phyloP scores from a whole-genome alignment of 345 rosid genomes.

The Populus pruinosa region DNA sequence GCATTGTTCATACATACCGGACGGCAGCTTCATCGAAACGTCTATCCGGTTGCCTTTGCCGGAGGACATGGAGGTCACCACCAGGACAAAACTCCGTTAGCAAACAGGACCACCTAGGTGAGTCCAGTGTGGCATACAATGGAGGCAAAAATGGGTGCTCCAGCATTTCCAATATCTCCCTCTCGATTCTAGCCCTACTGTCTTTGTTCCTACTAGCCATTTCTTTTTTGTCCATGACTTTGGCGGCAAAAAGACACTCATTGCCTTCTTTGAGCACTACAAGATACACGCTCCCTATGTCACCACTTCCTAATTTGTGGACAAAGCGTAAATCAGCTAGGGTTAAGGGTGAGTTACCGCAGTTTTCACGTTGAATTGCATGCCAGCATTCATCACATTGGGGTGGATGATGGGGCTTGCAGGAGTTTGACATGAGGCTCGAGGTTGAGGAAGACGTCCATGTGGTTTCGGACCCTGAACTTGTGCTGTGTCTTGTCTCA shows the following conservation, averaged over 20 bases:
- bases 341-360: slow-evolving; percentile 30
- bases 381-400: slow-evolving; percentile 57
- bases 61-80: slow-evolving; percentile 77
- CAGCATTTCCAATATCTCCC: slow-evolving; percentile 59
- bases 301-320: slow-evolving; percentile 81
- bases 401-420: slow-evolving; percentile 38
- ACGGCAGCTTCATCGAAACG: slow-evolving; percentile 70
- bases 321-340: slow-evolving; percentile 56
- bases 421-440: slow-evolving; percentile 13
- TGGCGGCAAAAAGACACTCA: slow-evolving; percentile 66
- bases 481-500: slow-evolving; percentile 33
- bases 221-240: slow-evolving; percentile 79
- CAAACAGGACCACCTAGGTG: slow-evolving; percentile 68
- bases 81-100: slow-evolving; percentile 84
- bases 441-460: slow-evolving; percentile 20
- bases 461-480: slow-evolving; percentile 40
- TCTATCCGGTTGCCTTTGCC: slow-evolving; percentile 57
- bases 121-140: slow-evolving; percentile 65
- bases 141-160: slow-evolving; percentile 88
- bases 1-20: slow-evolving; percentile 37
- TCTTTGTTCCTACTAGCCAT: slow-evolving; percentile 63
- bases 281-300: slow-evolving; percentile 82
- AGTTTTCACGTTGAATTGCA: slow-evolving; percentile 34
- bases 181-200: slow-evolving; percentile 60
- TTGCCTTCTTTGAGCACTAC: slow-evolving; percentile 55